Evolutionary conservation across 495 filamentous ascomycete species (phyloP), one percentile per base, ranked within the genome.

Genomic region (Neurospora africana): DNA sequence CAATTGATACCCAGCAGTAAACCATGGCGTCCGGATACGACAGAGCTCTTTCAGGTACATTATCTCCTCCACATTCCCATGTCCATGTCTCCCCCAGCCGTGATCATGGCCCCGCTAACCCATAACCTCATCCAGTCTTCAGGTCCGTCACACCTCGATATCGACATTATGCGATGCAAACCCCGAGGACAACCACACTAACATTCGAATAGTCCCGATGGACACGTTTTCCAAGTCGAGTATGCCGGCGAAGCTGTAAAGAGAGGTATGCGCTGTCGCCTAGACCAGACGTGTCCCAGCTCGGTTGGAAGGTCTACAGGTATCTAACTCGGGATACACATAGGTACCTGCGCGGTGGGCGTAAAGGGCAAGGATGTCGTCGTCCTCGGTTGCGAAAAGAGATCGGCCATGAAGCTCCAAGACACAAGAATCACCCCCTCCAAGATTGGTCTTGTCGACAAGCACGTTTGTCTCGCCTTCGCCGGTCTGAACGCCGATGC

Each of bases 141-240:
- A 91, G 89, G 84, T 86, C 75, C 72, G 90, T 91, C 78, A 30
- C 70, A 69, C 7, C 53, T 65, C 53, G 6, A 61, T 35, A 40
- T 58, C 74, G 38, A 43, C 21, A 17, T 35, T 13, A 65, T 19
- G 6, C 15, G 53, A 65, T 65, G 53, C 53, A 43, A 41, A 73
- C 61, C 38, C 76, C 77, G 33, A 61, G 37, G 7, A 61, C 7
- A 15, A 2, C 36, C 1, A 33, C 7, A 68, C 40, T 37, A 39
- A 21, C 43, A 37, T 68, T 74, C 73, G 79, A 77, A 37, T 76
- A 98, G 95, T 86, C 95, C 95, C 75, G 95, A 99, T 84, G 95
- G 95, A 82, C 95, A 99, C 85, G 95, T 99, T 76, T 98, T 99
- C 87, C 95, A 99, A 82, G 95, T 99, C 77, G 95, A 99, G 86